Evolutionary conservation across 73 alveolate species (phyloP), one percentile per base, ranked within the genome.

Genomic region (Chromera velia): DNA sequence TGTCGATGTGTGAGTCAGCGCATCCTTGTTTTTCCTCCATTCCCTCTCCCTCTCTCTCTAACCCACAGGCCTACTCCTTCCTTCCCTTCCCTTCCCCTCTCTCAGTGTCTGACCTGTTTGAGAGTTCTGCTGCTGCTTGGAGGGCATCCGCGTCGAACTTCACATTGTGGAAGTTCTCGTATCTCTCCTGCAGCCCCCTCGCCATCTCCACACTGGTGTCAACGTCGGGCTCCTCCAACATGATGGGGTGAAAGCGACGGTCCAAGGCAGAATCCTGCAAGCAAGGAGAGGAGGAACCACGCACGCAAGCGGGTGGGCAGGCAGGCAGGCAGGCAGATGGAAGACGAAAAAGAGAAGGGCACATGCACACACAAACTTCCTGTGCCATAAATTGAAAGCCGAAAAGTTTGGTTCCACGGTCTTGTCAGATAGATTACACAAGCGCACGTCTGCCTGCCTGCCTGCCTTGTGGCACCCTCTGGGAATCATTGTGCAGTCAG

Each of bases 181-280:
- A 79, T 67, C 69, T 68, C 19, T 73, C 79, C 28, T 79, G 73
- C 30, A 79, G 65, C 63, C 85, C 85, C 19, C 74, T 66, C 33
- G 70, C 40, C 80, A 79, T 79, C 73, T 79, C 72, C 9, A 79
- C 73, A 10, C 80, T 74, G 55, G 68, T 74, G 69, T 68, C 85
- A 34, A 45, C 48, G 66, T 79, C 47, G 47, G 85, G 85, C 74
- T 79, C 85, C 31, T 76, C 79, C 67, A 79, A 79, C 26, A 49
- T 46, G 30, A 79, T 80, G 22, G 85, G 85, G 48, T 79, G 85
- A 69, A 79, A 79, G 68, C 85, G 78, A 1, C 85, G 85, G 74
- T 79, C 85, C 45, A 79, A 24, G 1, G 85, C 85, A 40, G 55
- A 4, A 40, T 40, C 55, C 55, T 40, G 55, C n/a, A n/a, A n/a